phyloP scores from a whole-genome alignment of 352 stramenopile genomes.

The Phytophthora aleatoria region DNA sequence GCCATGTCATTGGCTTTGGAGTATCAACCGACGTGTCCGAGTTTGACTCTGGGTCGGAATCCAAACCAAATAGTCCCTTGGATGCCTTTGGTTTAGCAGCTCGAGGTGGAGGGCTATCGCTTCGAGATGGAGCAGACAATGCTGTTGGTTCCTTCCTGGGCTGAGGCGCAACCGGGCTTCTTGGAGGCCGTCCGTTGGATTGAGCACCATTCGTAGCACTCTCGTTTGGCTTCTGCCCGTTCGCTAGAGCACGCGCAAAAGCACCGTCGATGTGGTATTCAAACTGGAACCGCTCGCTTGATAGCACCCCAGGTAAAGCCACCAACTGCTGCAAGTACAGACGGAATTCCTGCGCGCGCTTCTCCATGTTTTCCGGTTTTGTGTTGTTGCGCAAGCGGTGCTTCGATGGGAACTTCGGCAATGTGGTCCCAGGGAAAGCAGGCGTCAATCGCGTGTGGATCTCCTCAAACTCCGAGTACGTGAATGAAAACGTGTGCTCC shows the following conservation, averaged over 20 bases:
- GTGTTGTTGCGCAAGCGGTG: conserved; percentile 76
- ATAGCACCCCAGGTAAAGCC: conserved; percentile 46
- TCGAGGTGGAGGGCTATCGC: conserved; percentile 14
- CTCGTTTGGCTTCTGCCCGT: conserved; percentile 16
- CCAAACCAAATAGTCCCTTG: conserved; percentile 56
- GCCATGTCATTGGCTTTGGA: conserved; percentile 19
- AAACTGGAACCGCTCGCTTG: conserved; percentile 67
- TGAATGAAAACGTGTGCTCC: conserved; percentile 63
- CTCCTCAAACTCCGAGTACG: conserved; percentile 75
- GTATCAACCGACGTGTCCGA: conserved; percentile 51
- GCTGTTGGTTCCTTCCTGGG: conserved; percentile 19
- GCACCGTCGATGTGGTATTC: conserved; percentile 63
- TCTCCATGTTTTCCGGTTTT: conserved; percentile 87
- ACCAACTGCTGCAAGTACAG: conserved; percentile 78
- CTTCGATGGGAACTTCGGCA: conserved; percentile 85
- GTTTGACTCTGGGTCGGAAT: conserved; percentile 56
- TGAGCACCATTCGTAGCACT: conserved; percentile 21
- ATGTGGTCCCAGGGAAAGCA: conserved; percentile 30
- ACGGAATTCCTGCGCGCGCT: conserved; percentile 79
- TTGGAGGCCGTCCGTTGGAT: conserved; percentile 20
- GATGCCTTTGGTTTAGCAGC: conserved; percentile 27
- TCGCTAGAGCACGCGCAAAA: conserved; percentile 43
- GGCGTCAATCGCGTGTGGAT: conserved; percentile 59
- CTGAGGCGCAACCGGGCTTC: conserved; percentile 31
- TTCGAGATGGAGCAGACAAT: conserved; percentile 23